Conservation (phyloP, 1,139 yeast genomes). For the Geotrichum restrictum region DNA sequence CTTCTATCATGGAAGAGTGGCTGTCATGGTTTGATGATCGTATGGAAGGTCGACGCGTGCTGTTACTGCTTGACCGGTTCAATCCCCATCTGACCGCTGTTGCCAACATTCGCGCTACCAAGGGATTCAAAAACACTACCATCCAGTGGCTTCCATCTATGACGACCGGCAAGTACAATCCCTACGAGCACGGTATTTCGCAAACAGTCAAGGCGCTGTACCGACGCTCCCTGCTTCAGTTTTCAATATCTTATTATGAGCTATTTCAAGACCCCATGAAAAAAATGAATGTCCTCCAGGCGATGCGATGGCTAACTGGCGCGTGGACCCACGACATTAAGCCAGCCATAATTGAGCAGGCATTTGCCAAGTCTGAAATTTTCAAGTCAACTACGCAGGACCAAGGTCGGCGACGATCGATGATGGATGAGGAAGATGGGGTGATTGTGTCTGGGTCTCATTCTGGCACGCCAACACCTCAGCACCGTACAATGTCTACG, state of each 20-base stretch:
- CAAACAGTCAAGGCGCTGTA: conserved; percentile 15
- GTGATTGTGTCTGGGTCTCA: not conserved
- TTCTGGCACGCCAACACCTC: conserved; percentile 6
- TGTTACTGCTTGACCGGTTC: conserved; percentile 17
- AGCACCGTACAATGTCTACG: conserved; percentile 8
- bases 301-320: conserved; percentile 18
- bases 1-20: conserved; percentile 21
- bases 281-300: conserved; percentile 18
- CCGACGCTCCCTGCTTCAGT: conserved; percentile 14
- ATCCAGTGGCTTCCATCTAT: conserved; percentile 19
- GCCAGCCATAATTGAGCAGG: conserved; percentile 13
- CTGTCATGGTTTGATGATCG: conserved; percentile 17
- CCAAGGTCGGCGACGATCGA: not conserved
- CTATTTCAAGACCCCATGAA: conserved; percentile 20
- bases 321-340: conserved; percentile 18
- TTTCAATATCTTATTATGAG: conserved; percentile 16
- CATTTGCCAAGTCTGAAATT: conserved; percentile 16
- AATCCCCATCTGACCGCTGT: conserved; percentile 20
- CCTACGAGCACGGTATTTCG: conserved; percentile 19
- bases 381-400: conserved; percentile 8
- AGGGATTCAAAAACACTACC: conserved; percentile 19
- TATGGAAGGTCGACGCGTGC: conserved; percentile 16
- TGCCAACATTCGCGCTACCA: conserved; percentile 19
- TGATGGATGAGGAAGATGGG: conserved; percentile 9
- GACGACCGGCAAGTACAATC: conserved; percentile 18